phyloP scores from a whole-genome alignment of 768 basidiomycete species.

The Rhizopogon sp. region DNA sequence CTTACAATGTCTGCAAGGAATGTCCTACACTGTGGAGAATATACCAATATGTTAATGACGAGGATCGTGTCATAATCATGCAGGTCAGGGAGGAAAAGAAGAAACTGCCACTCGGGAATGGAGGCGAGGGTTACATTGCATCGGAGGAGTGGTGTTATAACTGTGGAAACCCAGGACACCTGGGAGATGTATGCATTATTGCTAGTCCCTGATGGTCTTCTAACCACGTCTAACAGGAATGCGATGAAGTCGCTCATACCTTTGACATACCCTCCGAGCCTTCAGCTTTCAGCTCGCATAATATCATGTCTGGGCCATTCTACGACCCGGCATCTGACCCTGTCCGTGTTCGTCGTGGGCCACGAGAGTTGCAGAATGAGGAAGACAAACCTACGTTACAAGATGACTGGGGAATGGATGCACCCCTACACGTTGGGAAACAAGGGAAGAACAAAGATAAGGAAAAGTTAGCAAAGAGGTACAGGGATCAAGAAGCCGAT shows the following conservation, averaged over 20 bases:
- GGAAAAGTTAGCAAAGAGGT: constrained; percentile 49
- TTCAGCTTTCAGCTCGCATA: constrained; percentile 66
- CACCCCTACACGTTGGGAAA: constrained; percentile 60
- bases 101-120: constrained; percentile 50
- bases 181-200: constrained; percentile 63
- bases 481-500: constrained; percentile 47
- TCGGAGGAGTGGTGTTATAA: constrained; percentile 79
- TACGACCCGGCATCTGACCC: constrained; percentile 37
- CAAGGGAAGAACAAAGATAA: constrained; percentile 58
- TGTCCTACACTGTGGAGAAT: constrained; percentile 81
- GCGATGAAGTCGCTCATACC: constrained; percentile 38
- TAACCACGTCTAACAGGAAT: constrained; percentile 45
- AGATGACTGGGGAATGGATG: constrained; percentile 41
- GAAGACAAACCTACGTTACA: constrained; percentile 27
- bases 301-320: constrained; percentile 64
- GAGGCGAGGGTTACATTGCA: constrained; percentile 77
- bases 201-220: background rate
- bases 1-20: constrained; percentile 44
- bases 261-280: constrained; percentile 42
- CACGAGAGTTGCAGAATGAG: constrained; percentile 29
- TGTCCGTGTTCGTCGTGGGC: constrained; percentile 26
- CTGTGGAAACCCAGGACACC: constrained; percentile 67
- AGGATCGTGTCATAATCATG: constrained; percentile 43
- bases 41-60: constrained; percentile 64
- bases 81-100: constrained; percentile 45